Conservation (phyloP, 768 basidiomycete genomes). For the Leccinum arenicola region DNA sequence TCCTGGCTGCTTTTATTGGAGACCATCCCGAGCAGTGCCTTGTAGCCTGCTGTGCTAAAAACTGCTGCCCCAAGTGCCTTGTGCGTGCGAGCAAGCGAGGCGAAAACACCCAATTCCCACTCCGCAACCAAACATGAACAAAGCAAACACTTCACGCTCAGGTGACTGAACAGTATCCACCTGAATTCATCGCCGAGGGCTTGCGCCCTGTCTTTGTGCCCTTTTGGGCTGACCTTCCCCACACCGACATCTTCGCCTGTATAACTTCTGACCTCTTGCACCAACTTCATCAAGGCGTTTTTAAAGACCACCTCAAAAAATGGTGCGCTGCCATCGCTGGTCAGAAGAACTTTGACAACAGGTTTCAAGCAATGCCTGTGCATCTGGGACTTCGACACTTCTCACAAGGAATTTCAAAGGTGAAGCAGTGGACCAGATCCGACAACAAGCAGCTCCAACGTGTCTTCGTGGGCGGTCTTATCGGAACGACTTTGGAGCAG, state of each 20-base stretch:
- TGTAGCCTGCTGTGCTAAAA: background rate
- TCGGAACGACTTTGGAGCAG: background rate
- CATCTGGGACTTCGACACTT: too few relatives aligned
- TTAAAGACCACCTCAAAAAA: background rate
- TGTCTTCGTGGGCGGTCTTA: background rate
- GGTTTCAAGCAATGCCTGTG: too few relatives aligned
- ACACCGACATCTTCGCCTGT: background rate
- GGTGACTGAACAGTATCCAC: background rate
- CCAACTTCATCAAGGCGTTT: background rate
- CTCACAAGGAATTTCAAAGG: too few relatives aligned
- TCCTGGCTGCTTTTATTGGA: background rate
- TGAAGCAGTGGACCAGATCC: too few relatives aligned
- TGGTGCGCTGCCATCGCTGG: background rate
- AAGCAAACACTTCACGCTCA: background rate
- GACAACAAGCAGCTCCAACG: background rate
- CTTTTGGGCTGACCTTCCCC: background rate
- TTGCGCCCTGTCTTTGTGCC: background rate
- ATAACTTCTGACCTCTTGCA: background rate
- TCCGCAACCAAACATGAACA: background rate
- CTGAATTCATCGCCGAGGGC: background rate
- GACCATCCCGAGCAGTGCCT: background rate
- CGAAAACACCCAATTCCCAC: background rate
- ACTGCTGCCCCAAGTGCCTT: background rate
- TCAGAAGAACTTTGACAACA: background rate
- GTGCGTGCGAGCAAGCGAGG: background rate